Percentiles rank a stretch among this genome's conserved stretches.
phyloP scores from a whole-genome alignment of 2,329 filamentous ascomycete genomes.

The Dactylellina leptospora region DNA sequence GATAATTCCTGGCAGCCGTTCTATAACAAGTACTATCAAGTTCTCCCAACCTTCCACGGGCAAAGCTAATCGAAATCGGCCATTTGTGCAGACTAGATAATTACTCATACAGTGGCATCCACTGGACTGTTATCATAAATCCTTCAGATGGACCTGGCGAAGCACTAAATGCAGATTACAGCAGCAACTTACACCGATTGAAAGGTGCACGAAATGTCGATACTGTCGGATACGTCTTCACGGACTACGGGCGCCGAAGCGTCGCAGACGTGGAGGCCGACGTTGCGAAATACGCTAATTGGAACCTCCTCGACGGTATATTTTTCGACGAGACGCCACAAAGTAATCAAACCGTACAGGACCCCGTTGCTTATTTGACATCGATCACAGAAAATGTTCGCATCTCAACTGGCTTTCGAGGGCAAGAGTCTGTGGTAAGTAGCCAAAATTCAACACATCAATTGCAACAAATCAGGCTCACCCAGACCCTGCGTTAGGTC shows the following conservation, averaged over 20 bases:
- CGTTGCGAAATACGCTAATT: constrained; percentile 14
- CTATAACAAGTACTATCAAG: constrained; percentile 20
- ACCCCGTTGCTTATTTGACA: constrained; percentile 5
- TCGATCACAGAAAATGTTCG: constrained; percentile 18
- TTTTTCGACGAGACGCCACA: constrained; percentile 34
- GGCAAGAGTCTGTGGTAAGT: constrained; percentile 14
- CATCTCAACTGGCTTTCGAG: neutral
- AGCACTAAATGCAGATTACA: constrained; percentile 8
- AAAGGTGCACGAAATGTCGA: constrained; percentile 15
- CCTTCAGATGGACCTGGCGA: constrained; percentile 25
- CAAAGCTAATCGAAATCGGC: neutral
- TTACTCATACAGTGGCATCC: constrained; percentile 22
- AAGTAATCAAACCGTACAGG: neutral
- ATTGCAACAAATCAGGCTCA: constrained; percentile 10
- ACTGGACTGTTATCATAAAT: constrained; percentile 31
- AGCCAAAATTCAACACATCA: neutral
- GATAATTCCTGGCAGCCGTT: constrained; percentile 4
- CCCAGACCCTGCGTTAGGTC: neutral
- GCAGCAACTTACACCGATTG: constrained; percentile 7
- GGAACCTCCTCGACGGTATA: constrained; percentile 20
- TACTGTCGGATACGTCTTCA: constrained; percentile 22
- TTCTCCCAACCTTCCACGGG: neutral
- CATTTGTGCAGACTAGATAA: constrained; percentile 14
- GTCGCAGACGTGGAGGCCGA: constrained; percentile 20
- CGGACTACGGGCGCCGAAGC: constrained; percentile 26